Base-by-base conservation (phyloP, 805 yeast genomes). In the Starmera dryadoides region DNA sequence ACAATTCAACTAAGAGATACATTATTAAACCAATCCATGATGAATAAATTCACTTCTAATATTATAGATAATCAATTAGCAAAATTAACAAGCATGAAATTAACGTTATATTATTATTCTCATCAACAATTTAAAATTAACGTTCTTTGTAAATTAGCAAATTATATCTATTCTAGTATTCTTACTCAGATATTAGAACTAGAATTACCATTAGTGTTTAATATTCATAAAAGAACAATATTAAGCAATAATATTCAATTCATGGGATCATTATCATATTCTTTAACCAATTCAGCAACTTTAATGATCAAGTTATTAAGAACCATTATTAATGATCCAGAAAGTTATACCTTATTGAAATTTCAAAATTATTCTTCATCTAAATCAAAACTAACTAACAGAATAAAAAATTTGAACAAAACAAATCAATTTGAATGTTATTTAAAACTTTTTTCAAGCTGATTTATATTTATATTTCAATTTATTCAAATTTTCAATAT, bases 401-500 rank as follows among this genome's bases (percentile, higher is more conserved):
- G 32, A 16, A 5, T 30, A 6, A 30, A 30, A 9, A 30, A 30
- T 12, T 30, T 30, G 32, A 15, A 12, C 6, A 30, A 30, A 17
- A 16, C 4, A 12, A 11, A 16, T 30, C 17, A 30, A 30, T 15
- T 17, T 10, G 19, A 30, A 12, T 25, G 28, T 25, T n/a, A 25
- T 11, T 25, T 25, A n/a, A 9, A 6, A 11, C n/a, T 17, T 15
- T 30, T 17, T 16, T 38, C 39, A 60, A 15, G 53, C 62, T 34
- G 47, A 52, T 38, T 60, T 60, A 40, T 53, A 59, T 39, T 58
- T 57, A 33, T 59, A 58, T 35, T 56, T 59, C 38, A 56, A 34
- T 6, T 39, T 36, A 17, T 58, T 41, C 37, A 60, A 36, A 11
- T 43, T 33, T n/a, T 38, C 35, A 32, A 32, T 32, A 14, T 32